phyloP scores from a whole-genome alignment of 2,329 filamentous ascomycete genomes.

The Stylonectria norvegica region DNA sequence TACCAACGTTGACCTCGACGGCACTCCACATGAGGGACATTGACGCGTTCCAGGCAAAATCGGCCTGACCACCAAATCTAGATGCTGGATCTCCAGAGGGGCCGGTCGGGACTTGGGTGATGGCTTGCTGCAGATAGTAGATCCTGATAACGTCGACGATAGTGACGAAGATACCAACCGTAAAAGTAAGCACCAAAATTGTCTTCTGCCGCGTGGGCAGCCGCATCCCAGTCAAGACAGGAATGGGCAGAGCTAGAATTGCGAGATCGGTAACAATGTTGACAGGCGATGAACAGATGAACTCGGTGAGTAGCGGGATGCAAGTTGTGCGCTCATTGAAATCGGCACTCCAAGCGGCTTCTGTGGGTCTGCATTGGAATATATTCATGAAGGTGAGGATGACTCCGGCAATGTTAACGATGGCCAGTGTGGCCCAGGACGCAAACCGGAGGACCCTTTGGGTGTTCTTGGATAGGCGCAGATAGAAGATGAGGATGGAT shows the following conservation, averaged over 20 bases:
- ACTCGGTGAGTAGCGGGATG: constrained; percentile 58
- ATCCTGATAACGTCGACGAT: constrained; percentile 87
- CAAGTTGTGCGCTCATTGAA: constrained; percentile 39
- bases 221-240: constrained; percentile 81
- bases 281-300: constrained; percentile 75
- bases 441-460: constrained; percentile 73
- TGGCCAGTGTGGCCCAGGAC: constrained; percentile 73
- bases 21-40: constrained; percentile 91
- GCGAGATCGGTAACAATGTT: constrained; percentile 91
- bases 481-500: constrained; percentile 87
- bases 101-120: constrained; percentile 40
- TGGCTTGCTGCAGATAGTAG: constrained; percentile 79
- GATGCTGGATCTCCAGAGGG: constrained; percentile 36
- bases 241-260: constrained; percentile 82
- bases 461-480: constrained; percentile 74
- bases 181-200: constrained; percentile 82
- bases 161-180: constrained; percentile 81
- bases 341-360: constrained; percentile 60
- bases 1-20: constrained; percentile 85
- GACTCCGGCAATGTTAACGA: constrained; percentile 75
- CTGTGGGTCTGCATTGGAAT: constrained; percentile 76
- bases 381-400: constrained; percentile 83
- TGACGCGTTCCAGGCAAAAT: constrained; percentile 72
- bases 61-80: constrained; percentile 49
- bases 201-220: constrained; percentile 82